Evolutionary conservation across 805 yeast genomes (phyloP).

Genomic region (Scheffersomyces ergatensis): DNA sequence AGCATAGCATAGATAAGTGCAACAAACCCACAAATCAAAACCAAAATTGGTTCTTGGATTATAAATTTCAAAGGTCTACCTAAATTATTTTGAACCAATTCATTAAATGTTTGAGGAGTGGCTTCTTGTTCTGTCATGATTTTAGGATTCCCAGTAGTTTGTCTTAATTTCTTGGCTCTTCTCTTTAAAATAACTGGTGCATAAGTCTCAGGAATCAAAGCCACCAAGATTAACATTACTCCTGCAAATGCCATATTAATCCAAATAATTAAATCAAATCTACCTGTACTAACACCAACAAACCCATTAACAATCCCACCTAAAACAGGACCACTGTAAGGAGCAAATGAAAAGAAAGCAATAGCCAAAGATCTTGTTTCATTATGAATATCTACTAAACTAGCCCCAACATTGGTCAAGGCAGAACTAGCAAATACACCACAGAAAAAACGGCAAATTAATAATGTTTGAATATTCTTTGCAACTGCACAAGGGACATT

Average conservation of each 20-base stretch:
- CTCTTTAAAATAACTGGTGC: slow-evolving; percentile 75
- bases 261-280: slow-evolving; percentile 78
- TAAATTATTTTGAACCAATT: slow-evolving; percentile 70
- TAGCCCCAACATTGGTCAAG: slow-evolving; percentile 84
- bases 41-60: slow-evolving; percentile 80
- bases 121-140: slow-evolving; percentile 95
- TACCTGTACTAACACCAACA: slow-evolving; percentile 66
- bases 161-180: slow-evolving; percentile 65
- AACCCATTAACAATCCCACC: slow-evolving; percentile 91
- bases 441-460: slow-evolving; percentile 81
- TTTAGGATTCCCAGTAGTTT: slow-evolving; percentile 76
- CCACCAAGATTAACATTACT: slow-evolving; percentile 65
- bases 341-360: slow-evolving; percentile 88
- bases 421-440: slow-evolving; percentile 87
- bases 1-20: slow-evolving; percentile 87
- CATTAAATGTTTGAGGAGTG: slow-evolving; percentile 63
- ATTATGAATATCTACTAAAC: slow-evolving; percentile 83
- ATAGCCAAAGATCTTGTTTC: slow-evolving; percentile 85
- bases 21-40: slow-evolving; percentile 78
- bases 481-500: slow-evolving; percentile 86
- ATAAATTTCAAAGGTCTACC: slow-evolving; percentile 78
- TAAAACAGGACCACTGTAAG: slow-evolving; percentile 88
- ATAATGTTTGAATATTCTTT: slow-evolving; percentile 74
- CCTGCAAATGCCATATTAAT: slow-evolving; percentile 93
- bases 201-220: slow-evolving; percentile 83